A percentile compares a stretch with the other conserved stretches of the same genome.
phyloP scores from a whole-genome alignment of 805 yeast genomes.

The Hanseniaspora vineae region DNA sequence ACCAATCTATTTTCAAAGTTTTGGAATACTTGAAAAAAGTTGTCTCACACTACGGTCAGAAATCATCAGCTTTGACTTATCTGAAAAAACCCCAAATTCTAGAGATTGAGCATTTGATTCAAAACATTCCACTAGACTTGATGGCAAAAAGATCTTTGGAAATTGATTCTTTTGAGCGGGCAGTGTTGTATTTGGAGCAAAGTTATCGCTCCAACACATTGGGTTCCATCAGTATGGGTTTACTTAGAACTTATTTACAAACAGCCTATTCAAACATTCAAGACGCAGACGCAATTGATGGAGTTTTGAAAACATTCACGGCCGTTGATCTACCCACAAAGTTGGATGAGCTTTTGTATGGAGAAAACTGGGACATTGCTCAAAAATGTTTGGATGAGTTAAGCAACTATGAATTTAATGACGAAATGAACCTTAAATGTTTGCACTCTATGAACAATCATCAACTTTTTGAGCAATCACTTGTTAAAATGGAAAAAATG shows the following conservation, averaged over 20 bases:
- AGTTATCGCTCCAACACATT: slow-evolving; percentile 34
- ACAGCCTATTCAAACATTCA: slow-evolving; percentile 75
- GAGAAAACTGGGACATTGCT: slow-evolving; percentile 78
- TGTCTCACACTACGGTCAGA: slow-evolving; percentile 33
- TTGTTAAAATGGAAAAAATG: slow-evolving; percentile 12
- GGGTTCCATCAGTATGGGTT: slow-evolving; percentile 18
- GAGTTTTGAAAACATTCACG: slow-evolving; percentile 63
- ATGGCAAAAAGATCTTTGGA: slow-evolving; percentile 72
- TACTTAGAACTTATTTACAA: slow-evolving; percentile 41
- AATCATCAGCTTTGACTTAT: slow-evolving; percentile 15
- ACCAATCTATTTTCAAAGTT: slow-evolving; percentile 61
- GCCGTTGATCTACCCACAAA: slow-evolving; percentile 61
- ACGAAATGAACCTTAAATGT: slow-evolving; percentile 32
- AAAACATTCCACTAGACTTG: slow-evolving; percentile 47
- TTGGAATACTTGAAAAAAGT: slow-evolving; percentile 78
- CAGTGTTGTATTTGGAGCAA: slow-evolving; percentile 75
- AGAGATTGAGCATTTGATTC: slow-evolving; percentile 36
- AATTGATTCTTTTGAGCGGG: slow-evolving; percentile 76
- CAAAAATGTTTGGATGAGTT: slow-evolving; percentile 70
- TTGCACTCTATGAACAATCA: slow-evolving; percentile 63
- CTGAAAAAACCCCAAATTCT: slow-evolving; percentile 20
- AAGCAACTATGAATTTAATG: not conserved
- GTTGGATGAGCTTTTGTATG: slow-evolving; percentile 67
- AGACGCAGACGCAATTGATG: slow-evolving; percentile 83
- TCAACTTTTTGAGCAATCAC: slow-evolving; percentile 51